These are phyloP conservation scores for Scheffersomyces spartinae DNA, from an alignment of 805 yeast species.

Conservation along the genomic window DNA sequence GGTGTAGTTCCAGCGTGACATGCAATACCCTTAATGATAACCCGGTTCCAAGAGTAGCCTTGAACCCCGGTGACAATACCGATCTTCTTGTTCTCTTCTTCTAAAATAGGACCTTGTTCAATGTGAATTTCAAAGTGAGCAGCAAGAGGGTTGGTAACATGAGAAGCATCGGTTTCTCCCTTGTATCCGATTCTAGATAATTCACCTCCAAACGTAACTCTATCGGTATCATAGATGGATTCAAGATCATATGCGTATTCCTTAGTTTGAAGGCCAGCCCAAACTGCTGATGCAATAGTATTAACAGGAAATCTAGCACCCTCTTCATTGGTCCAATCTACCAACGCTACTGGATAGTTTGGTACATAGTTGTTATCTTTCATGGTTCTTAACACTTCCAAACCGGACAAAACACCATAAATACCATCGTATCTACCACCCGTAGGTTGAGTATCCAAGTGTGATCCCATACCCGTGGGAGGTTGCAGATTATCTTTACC, in stretches of 20 bases:
- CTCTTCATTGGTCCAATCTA: slow-evolving; percentile 70
- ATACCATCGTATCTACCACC: slow-evolving; percentile 74
- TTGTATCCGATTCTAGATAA: slow-evolving; percentile 50
- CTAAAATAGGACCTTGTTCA: slow-evolving; percentile 68
- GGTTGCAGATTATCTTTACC: slow-evolving; percentile 34
- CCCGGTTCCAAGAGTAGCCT: slow-evolving; percentile 51
- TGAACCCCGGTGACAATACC: slow-evolving; percentile 63
- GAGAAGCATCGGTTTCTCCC: slow-evolving; percentile 39
- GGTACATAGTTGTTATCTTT: slow-evolving; percentile 48
- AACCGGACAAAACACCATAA: slow-evolving; percentile 54
- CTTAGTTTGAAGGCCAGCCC: slow-evolving; percentile 41
- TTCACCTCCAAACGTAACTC: slow-evolving; percentile 42
- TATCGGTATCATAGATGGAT: slow-evolving; percentile 42
- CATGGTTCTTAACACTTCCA: slow-evolving; percentile 56
- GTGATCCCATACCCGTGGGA: slow-evolving; percentile 65
- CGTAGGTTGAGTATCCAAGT: slow-evolving; percentile 67
- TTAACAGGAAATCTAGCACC: slow-evolving; percentile 70
- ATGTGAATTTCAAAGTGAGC: slow-evolving; percentile 69
- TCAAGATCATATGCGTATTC: slow-evolving; percentile 40
- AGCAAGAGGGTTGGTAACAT: slow-evolving; percentile 41
- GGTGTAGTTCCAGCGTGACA: slow-evolving; percentile 74
- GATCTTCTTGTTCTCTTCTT: slow-evolving; percentile 39
- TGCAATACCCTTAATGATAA: slow-evolving; percentile 49
- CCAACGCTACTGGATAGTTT: slow-evolving; percentile 52
- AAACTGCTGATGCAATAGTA: slow-evolving; percentile 55